Base-by-base conservation (phyloP, 768 basidiomycete genomes). In the Cubamyces lactineus region DNA sequence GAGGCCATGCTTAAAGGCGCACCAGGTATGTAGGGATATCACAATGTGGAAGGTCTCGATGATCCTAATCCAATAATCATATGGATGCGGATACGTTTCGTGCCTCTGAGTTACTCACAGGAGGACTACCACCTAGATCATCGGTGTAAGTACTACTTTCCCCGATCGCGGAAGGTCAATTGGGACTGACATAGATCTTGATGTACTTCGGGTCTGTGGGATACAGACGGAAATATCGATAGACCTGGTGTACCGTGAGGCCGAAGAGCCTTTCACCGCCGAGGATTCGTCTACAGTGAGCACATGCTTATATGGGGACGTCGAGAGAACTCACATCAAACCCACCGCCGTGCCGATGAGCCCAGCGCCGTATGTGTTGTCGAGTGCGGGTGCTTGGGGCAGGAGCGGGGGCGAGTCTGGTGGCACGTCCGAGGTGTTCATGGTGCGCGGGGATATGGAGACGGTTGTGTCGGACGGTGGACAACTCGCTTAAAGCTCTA, bases 161-260 rank as follows among this genome's bases (percentile, higher is more conserved):
- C 28, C 7, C 4, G 28, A 3, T 28, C 28, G 28, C 17, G 7
- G 34, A 8, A 17, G 6, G 2, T 24, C 17, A 16, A 51, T 7
- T 51, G 30, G 15, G 17, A 40, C 51, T 53, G 39, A 53, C 51
- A 8, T 40, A 53, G 6, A 41, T 21, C 19, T 53, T 53, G 9
- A 53, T 12, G 8, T 41, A 39, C 13, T 1, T 24, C 49, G 49
- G 12, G 26, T 59, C 58, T 11, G 49, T 38, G 0, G 43, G 51
- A 21, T 59, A 59, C 21, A 59, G 41, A 1, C 50, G 21, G 43
- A 59, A 59, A 23, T 59, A 59, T 13, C 51, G 41, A 16, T 59
- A 59, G 8, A 43, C 17, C 43, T 59, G 58, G 19, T 59, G 58
- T 1, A 53, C 15, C 7, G 58, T 59, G 3, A 59, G 38, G 9